Evolutionary conservation across 2,329 filamentous ascomycete species (phyloP).

Genomic region (Penicillium janthinellum): DNA sequence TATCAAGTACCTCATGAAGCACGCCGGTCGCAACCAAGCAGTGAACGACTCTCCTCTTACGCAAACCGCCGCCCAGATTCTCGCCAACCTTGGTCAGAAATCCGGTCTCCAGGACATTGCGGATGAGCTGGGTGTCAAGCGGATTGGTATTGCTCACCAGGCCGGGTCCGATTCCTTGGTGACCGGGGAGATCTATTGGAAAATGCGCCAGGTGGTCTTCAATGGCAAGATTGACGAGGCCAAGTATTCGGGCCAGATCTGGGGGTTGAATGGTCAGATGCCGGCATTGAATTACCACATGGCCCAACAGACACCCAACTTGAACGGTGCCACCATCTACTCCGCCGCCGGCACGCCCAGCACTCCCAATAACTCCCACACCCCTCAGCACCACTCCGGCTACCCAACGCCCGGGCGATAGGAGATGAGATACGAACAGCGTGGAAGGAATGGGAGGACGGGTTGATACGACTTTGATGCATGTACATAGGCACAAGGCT

Average conservation of each 20-base stretch:
- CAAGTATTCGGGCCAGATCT: conserved; percentile 85
- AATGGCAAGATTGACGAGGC: conserved; percentile 75
- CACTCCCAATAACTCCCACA: conserved; percentile 63
- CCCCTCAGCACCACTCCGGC: conserved; percentile 51
- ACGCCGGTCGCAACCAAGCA: conserved; percentile 71
- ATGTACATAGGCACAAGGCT: conserved; percentile 41
- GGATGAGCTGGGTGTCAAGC: conserved; percentile 86
- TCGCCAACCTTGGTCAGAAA: conserved; percentile 85
- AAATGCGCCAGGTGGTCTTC: conserved; percentile 86
- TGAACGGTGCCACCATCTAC: conserved; percentile 57
- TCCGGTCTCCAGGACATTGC: conserved; percentile 91
- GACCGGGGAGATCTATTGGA: conserved; percentile 93
- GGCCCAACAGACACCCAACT: conserved; percentile 54
- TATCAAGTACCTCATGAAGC: conserved; percentile 96
- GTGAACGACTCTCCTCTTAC: conserved; percentile 66
- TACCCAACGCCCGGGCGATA: conserved; percentile 84
- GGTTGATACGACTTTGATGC: conserved; percentile 38
- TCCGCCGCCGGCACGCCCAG: conserved; percentile 60
- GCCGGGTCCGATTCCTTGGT: conserved; percentile 92
- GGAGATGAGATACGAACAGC: conserved; percentile 28
- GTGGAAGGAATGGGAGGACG: conserved; percentile 3
- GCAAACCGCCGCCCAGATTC: conserved; percentile 68
- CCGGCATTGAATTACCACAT: conserved; percentile 52
- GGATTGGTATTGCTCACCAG: conserved; percentile 84
- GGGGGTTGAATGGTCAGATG: conserved; percentile 79